phyloP scores from a whole-genome alignment of 306 rosid species.

The Prunus padus region DNA sequence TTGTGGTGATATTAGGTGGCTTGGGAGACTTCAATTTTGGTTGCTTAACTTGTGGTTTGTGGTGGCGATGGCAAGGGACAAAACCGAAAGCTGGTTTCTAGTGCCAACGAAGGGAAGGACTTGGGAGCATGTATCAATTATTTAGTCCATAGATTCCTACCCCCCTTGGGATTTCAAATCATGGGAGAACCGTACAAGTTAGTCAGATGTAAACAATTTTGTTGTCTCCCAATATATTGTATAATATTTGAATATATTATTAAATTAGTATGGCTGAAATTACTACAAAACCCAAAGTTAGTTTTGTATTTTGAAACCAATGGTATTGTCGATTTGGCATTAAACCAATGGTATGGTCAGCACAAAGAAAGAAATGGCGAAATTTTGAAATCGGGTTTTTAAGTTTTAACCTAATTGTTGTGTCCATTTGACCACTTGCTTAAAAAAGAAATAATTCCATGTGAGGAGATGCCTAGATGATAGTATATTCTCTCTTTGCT shows the following conservation, averaged over 20 bases:
- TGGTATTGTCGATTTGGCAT: too few relatives aligned
- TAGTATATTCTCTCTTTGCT: neutral
- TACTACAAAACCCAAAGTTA: neutral
- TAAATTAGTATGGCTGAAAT: neutral
- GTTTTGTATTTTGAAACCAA: neutral
- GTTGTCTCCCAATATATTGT: neutral
- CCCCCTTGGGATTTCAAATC: slow-evolving; percentile 24
- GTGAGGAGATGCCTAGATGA: neutral
- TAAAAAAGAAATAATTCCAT: neutral
- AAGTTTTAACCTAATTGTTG: too few relatives aligned
- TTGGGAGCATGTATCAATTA: neutral
- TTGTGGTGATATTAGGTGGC: neutral
- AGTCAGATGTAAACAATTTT: slow-evolving; percentile 4
- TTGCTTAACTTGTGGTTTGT: slow-evolving; percentile 18
- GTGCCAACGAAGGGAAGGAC: neutral
- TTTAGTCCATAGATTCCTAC: neutral
- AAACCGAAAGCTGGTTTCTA: slow-evolving; percentile 14
- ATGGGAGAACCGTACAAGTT: slow-evolving; percentile 12
- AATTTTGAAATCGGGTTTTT: too few relatives aligned
- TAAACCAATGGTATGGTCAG: too few relatives aligned
- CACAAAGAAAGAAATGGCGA: too few relatives aligned
- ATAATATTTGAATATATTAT: neutral
- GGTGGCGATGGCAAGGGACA: slow-evolving; percentile 24
- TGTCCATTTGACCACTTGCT: too few relatives aligned
- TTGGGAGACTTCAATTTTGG: neutral